phyloP scores from a whole-genome alignment of 306 rosid species.

The Medicago arabica region DNA sequence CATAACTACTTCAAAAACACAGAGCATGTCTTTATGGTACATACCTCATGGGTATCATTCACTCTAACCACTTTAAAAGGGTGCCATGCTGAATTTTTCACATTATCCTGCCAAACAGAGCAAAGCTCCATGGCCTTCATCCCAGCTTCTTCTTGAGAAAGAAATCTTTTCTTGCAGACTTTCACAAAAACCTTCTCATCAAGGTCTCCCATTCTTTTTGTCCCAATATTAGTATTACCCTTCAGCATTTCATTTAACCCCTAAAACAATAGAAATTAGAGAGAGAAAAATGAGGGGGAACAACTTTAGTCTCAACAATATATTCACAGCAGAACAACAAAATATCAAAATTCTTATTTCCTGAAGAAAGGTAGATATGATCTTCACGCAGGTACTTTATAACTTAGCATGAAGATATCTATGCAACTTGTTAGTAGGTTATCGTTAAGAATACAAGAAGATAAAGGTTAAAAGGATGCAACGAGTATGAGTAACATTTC shows the following conservation, averaged over 20 bases:
- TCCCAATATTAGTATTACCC: constrained; percentile 58
- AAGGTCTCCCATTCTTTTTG: constrained; percentile 94
- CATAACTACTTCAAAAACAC: constrained; percentile 12
- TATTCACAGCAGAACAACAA: constrained; percentile 12
- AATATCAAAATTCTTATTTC: constrained; percentile 16
- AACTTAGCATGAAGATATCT: constrained; percentile 19
- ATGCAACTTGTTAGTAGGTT: constrained; percentile 7
- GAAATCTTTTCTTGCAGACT: constrained; percentile 60
- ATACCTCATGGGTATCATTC: constrained; percentile 59
- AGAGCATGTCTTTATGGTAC: constrained; percentile 23
- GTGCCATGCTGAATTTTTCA: constrained; percentile 77
- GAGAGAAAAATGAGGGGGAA: neutral
- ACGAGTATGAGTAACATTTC: neutral
- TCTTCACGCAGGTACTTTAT: constrained; percentile 20
- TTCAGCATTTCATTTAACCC: constrained; percentile 62
- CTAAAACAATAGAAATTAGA: constrained; percentile 47
- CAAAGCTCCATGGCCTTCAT: constrained; percentile 68
- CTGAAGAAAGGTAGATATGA: constrained; percentile 29
- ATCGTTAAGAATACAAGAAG: constrained; percentile 21
- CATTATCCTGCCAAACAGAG: constrained; percentile 88
- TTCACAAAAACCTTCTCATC: constrained; percentile 70
- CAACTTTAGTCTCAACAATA: constrained; percentile 27
- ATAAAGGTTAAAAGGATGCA: constrained; percentile 15
- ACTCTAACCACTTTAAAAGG: constrained; percentile 64
- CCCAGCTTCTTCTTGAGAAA: constrained; percentile 54